Evolutionary conservation across 441 rosid species (phyloP), one percentile per base, ranked within the genome.

Genomic region (Rhodomyrtus psidioides): DNA sequence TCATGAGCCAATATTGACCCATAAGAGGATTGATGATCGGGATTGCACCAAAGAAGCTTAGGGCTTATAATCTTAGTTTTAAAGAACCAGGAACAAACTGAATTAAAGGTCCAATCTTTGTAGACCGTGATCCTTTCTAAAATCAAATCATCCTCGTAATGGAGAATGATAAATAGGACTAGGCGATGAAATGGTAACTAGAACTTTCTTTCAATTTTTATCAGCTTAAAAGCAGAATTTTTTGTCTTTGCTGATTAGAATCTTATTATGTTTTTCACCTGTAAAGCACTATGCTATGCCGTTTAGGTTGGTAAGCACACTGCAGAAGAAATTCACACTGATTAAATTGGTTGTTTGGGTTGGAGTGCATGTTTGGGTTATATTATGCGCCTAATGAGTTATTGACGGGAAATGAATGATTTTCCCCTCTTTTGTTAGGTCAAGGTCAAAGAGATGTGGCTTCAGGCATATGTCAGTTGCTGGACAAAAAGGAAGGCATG

Each of bases 401-500:
- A 84, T 56, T 86, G 81, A 27, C 82, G n/a, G 51, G 84, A 70
- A 76, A 90, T 34, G 34, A 55, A 59, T 75, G 83, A 56, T 76
- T 39, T 79, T 23, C 85, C 7, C 75, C 26, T 83, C 83, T 49
- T 83, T 83, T 88, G 58, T 70, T 90, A 95, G 98, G 93, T 89
- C 91, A 90, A 89, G 92, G 94, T 91, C 92, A 90, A 91, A 94
- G 82, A 93, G 97, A 95, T 59, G 87, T 87, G 70, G 88, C 90
- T 82, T 84, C 93, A 27, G 99, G 99, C 85, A 95, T 96, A 88
- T 93, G 96, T 87, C 99, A 98, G 89, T 91, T 96, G 91, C 95
- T 98, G 88, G 99, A 98, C 93, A 98, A 93, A 89, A 98, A 98
- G 89, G 99, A 98, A 91, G 99, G 99, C 84, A 86, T 98, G 83